Evolutionary conservation across 2,329 filamentous ascomycete genomes (phyloP).

Genomic region (Pseudogymnoascus sp.): DNA sequence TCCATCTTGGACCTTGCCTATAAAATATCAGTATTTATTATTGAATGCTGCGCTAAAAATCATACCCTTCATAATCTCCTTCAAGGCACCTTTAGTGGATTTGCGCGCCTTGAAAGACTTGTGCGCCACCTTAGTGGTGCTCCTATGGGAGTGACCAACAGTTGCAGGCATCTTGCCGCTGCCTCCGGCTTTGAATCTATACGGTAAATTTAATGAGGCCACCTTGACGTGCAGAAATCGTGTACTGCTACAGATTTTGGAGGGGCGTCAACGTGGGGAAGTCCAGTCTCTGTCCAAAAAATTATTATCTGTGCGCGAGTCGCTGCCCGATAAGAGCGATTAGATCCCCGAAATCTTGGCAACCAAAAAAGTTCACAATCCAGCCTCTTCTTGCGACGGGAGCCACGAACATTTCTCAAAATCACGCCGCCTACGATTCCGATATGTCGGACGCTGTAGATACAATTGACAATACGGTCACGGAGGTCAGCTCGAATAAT

Average conservation of each 20-base stretch:
- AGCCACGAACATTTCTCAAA: not conserved
- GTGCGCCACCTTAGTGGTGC: slow-evolving; percentile 79
- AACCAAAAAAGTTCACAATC: slow-evolving; percentile 9
- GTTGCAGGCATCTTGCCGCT: slow-evolving; percentile 66
- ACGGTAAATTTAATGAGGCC: slow-evolving; percentile 58
- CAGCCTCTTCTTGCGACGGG: slow-evolving; percentile 4
- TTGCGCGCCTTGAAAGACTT: slow-evolving; percentile 92
- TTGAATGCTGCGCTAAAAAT: slow-evolving; percentile 10
- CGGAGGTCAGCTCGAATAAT: slow-evolving; percentile 36
- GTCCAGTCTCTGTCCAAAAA: slow-evolving; percentile 9
- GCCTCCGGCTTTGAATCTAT: slow-evolving; percentile 77
- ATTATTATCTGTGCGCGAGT: slow-evolving; percentile 10
- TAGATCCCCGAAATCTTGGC: slow-evolving; percentile 9
- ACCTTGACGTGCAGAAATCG: slow-evolving; percentile 35
- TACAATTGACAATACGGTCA: slow-evolving; percentile 10
- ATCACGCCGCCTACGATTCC: not conserved
- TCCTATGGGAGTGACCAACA: slow-evolving; percentile 75
- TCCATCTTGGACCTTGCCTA: slow-evolving; percentile 72
- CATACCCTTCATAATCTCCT: slow-evolving; percentile 75
- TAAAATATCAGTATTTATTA: slow-evolving; percentile 10
- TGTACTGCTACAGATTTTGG: not conserved
- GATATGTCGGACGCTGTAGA: slow-evolving; percentile 18
- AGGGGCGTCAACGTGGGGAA: slow-evolving; percentile 3
- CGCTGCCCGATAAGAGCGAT: slow-evolving; percentile 9
- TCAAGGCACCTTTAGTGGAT: slow-evolving; percentile 77